Base-by-base conservation (phyloP, 305 asterid species). In the Fraxinus paxiana region DNA sequence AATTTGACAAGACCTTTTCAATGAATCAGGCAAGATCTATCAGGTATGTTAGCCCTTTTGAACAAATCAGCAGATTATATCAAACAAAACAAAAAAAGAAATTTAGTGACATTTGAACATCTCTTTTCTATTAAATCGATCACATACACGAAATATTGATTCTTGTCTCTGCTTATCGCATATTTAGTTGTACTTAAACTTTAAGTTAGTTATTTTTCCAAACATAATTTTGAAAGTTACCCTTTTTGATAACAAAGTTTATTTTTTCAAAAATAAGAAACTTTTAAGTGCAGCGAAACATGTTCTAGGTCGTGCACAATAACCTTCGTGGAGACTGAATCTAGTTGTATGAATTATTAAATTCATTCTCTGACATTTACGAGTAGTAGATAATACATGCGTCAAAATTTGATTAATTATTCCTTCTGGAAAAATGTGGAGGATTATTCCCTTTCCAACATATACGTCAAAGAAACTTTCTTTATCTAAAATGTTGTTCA, bases 1-100 rank as follows among this genome's bases (percentile, higher is more conserved):
- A 90, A 76, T 94, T 67, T 37, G 99, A 96, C 79, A 96, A 87
- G 88, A 92, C 99, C 69, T 96, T 61, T 84, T 94, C 99, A 8
- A 89, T 96, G 98, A 96, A 96, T 88, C 99, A 94, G 88, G 99
- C 98, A 0, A 87, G 97, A 81, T 96, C 99, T 69, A 94, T 96
- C 85, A 94, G 98, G 99, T 93, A 38, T 18, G 79, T 83, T 75
- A 86, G 15, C n/a, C 10, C 74, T 34, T 70, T 79, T 78, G 67
- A 0, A 6, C 13, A 31, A 35, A 28, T 26, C 69, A 22, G 38
- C 24, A 67, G 48, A 59, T 43, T 59, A 56, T 17, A 17, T 5
- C 7, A 5, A 15, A 6, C 1, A 46, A 20, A 2, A n/a, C 1
- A 35, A 1, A 34, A 33, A 33, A 34, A 5, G 7, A 34, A 37